Conservation (phyloP, 257 asterid species). For the Solanum sejunctum region DNA sequence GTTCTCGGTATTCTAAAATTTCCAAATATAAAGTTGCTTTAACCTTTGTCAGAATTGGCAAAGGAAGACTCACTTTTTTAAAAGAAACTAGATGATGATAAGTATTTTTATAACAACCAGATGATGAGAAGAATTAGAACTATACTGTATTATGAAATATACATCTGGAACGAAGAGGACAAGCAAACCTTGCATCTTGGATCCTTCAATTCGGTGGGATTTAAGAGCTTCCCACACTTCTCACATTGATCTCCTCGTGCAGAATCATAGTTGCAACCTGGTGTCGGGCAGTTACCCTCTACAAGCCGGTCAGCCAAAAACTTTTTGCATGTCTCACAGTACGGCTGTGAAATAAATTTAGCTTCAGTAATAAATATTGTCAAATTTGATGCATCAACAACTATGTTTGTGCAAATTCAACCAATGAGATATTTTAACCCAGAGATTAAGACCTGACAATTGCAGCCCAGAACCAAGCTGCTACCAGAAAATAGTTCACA, state of each 20-base stretch:
- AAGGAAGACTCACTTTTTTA: background rate
- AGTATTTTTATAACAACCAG: background rate
- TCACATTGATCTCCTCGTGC: conserved; percentile 99
- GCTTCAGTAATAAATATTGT: background rate
- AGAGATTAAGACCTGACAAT: background rate
- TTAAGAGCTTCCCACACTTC: conserved; percentile 74
- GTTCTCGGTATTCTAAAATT: background rate
- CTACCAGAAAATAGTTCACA: background rate
- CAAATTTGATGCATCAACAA: background rate
- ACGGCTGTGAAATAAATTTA: background rate
- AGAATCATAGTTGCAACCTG: conserved; percentile 72
- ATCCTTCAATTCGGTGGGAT: conserved; percentile 75
- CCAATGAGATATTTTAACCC: background rate
- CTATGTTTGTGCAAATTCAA: background rate
- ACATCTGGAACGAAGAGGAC: background rate
- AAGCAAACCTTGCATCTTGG: conserved; percentile 82
- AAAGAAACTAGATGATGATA: background rate
- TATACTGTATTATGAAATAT: background rate
- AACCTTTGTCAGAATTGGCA: background rate
- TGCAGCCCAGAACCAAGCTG: background rate
- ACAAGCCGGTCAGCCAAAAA: conserved; percentile 88
- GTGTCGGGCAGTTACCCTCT: conserved; percentile 81
- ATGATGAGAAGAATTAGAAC: background rate
- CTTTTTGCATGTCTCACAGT: conserved; percentile 59
- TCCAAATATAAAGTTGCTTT: background rate